Evolutionary conservation across 2,329 filamentous ascomycete genomes (phyloP).

Genomic region (Alternaria gansuensis): DNA sequence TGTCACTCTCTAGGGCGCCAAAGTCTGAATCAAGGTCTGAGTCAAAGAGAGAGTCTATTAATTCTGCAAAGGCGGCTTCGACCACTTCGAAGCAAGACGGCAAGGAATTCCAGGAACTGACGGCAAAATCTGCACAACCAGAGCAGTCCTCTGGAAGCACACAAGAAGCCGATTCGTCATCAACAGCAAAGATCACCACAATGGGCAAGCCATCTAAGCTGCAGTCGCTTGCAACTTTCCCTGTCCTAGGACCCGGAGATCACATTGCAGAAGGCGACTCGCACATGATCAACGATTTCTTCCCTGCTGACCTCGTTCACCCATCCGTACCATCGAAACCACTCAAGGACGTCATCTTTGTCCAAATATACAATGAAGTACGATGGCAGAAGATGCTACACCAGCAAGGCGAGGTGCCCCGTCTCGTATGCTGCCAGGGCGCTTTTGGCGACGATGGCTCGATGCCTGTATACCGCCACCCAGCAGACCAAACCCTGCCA

Average conservation of each 20-base stretch:
- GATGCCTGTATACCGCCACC: constrained; percentile 93
- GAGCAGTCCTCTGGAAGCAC: background rate
- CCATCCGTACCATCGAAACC: constrained; percentile 44
- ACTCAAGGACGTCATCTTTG: constrained; percentile 70
- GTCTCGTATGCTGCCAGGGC: constrained; percentile 90
- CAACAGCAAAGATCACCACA: constrained; percentile 2
- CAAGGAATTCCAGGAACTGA: constrained; percentile 9
- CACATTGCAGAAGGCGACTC: constrained; percentile 83
- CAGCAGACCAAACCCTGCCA: constrained; percentile 84
- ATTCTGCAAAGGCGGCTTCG: constrained; percentile 20
- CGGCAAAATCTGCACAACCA: constrained; percentile 11
- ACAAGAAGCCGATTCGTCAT: background rate
- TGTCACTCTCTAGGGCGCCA: constrained; percentile 36
- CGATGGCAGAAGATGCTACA: constrained; percentile 93
- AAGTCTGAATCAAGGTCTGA: constrained; percentile 41
- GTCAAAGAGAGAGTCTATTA: constrained; percentile 23
- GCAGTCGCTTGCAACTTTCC: constrained; percentile 51
- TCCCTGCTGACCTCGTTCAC: constrained; percentile 58
- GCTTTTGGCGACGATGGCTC: constrained; percentile 71
- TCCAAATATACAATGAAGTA: constrained; percentile 75
- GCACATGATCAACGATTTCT: constrained; percentile 73
- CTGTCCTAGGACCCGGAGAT: constrained; percentile 59
- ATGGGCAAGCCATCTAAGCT: constrained; percentile 44
- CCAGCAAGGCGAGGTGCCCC: constrained; percentile 87
- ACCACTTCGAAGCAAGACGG: constrained; percentile 22